Percentiles rank a stretch among this genome's conserved stretches.
Evolutionary conservation across 768 basidiomycete species (phyloP).

Genomic region (Tylopilus sp.): DNA sequence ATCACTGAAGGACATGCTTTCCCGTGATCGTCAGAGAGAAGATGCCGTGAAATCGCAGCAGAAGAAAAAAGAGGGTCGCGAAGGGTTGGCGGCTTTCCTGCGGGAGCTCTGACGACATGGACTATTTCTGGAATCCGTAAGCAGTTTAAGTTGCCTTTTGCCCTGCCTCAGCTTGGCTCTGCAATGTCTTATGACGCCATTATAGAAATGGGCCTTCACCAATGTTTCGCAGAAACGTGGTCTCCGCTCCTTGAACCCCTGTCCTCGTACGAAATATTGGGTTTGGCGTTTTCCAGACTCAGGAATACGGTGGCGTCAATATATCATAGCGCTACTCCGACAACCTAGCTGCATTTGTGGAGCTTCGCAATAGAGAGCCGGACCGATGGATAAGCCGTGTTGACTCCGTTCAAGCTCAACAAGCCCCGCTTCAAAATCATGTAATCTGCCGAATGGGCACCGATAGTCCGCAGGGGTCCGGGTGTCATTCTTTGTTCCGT

Average conservation of each 20-base stretch:
- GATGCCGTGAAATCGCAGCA: conserved; percentile 23
- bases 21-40: conserved; percentile 51
- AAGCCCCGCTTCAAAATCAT: not conserved
- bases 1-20: conserved; percentile 59
- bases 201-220: not conserved
- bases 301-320: not conserved
- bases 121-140: not conserved
- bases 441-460: not conserved
- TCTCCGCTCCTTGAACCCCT: not conserved
- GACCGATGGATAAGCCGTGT: not conserved
- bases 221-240: not conserved
- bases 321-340: not conserved
- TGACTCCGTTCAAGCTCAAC: not conserved
- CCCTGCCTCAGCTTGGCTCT: not conserved
- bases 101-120: conserved; percentile 14
- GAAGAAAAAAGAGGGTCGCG: conserved; percentile 24
- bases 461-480: no score
- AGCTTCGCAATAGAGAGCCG: not conserved
- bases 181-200: not conserved
- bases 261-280: not conserved
- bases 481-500: no score
- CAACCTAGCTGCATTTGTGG: not conserved
- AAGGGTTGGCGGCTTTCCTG: conserved; percentile 52
- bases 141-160: not conserved
- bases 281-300: not conserved